Base-by-base conservation (phyloP, 1,284 basidiomycete genomes). In the Sphaerobolus stellatus region DNA sequence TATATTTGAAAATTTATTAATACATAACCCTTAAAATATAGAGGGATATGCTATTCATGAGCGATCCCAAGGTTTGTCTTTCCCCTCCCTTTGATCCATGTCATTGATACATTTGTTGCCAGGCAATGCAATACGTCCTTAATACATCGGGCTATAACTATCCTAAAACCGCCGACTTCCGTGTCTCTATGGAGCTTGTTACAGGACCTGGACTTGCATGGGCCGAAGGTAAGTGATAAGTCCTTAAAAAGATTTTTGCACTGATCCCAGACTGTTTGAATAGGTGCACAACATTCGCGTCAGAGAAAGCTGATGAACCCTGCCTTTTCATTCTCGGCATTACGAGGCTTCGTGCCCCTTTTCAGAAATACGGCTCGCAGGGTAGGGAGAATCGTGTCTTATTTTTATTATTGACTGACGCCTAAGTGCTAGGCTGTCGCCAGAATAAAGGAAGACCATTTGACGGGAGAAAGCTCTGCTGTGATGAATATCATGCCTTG, bases 301-400 rank as follows among this genome's bases (percentile, higher is more conserved):
- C 75, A 78, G 30, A 60, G 73, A 50, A 78, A 70, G 56, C 66
- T 76, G 8, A 68, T 80, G 64, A 65, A 71, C 24, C 75, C 75
- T 1, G 78, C 71, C 8, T 79, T 79, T 49, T 71, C 75, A 1
- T 56, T 66, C 4, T 74, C 75, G 0, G 79, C 81, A 59, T 72
- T 75, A 5, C 78, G 74, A 54, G 71, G 75, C 2, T 76, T 80
- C 38, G 68, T 80, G 1, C 75, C 79, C 11, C 73, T 80, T 24
- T 81, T 82, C 65, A 70, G 69, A 40, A 71, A 74, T 56, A 71
- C 74, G 46, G 76, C 73, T 9, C 68, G 74, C 46, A 69, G 76
- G 65, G 80, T 77, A 64, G 50, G 66, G 59, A 5, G 28, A 24
- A 30, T 25, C 51, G 60, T 52, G 59, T 52, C 44, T 58, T 29